Evolutionary conservation across 345 rosid genomes (phyloP).

Genomic region (Syzygium oleosum): DNA sequence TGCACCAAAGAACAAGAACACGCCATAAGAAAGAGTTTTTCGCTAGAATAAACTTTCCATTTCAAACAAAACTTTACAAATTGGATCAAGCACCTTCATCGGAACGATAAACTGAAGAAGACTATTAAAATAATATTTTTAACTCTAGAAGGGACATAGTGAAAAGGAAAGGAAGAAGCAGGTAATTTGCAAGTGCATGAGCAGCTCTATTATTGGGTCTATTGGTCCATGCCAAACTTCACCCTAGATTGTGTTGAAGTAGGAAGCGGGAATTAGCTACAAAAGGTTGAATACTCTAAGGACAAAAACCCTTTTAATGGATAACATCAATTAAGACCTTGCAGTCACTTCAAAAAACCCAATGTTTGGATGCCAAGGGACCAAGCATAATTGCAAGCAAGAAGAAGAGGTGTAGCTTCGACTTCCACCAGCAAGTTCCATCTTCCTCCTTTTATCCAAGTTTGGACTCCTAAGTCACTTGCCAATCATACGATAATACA

Average conservation of each 20-base stretch:
- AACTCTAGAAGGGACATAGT: neutral
- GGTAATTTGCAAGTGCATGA: neutral
- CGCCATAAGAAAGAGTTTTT: neutral
- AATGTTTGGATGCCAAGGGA: neutral
- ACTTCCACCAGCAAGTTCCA: neutral
- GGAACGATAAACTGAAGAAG: neutral
- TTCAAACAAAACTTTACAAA: neutral
- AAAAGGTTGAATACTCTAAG: neutral
- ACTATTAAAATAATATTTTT: neutral
- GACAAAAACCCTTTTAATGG: neutral
- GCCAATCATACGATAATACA: neutral
- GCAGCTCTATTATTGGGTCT: neutral
- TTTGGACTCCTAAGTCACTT: neutral
- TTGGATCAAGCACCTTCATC: neutral
- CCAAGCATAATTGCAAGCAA: neutral
- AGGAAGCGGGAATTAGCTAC: neutral
- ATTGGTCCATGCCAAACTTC: neutral
- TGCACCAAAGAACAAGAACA: neutral
- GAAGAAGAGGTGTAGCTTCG: neutral
- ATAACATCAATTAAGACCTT: neutral
- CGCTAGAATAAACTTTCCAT: neutral
- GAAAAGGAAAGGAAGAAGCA: neutral
- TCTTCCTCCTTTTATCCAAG: neutral
- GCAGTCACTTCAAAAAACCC: neutral
- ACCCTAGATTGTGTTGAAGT: neutral